Conservation (phyloP, 129 eudicot species). For the Scalesia atractyloides region DNA sequence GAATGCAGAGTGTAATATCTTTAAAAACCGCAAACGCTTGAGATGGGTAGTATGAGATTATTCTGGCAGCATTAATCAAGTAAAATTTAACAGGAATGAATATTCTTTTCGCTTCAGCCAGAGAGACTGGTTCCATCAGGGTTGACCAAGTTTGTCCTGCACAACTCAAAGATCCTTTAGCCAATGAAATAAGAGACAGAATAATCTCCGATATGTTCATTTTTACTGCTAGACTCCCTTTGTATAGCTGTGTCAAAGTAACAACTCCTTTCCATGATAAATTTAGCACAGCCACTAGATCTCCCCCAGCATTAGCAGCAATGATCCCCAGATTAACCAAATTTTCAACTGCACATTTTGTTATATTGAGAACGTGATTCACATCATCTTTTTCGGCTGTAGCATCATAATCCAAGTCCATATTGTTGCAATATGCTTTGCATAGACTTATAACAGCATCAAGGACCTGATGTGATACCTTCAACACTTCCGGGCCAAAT, state of each 20-base stretch:
- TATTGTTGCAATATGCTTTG: conserved; percentile 55
- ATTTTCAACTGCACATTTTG: conserved; percentile 53
- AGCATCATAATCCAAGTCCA: conserved; percentile 55
- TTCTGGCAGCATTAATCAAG: conserved; percentile 90
- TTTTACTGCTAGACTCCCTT: conserved; percentile 58
- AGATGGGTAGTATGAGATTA: conserved; percentile 76
- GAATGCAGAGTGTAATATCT: conserved; percentile 58
- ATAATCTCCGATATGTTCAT: conserved; percentile 66
- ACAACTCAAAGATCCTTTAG: conserved; percentile 61
- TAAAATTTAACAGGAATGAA: conserved; percentile 88
- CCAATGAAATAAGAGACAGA: conserved; percentile 64
- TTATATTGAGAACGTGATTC: conserved; percentile 48
- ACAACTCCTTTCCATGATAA: conserved; percentile 99
- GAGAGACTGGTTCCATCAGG: conserved; percentile 45
- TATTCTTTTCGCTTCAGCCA: conserved; percentile 73
- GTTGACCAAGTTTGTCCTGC: conserved; percentile 80
- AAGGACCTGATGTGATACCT: conserved; percentile 58
- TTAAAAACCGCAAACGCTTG: conserved; percentile 59
- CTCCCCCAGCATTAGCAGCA: conserved; percentile 92
- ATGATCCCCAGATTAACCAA: conserved; percentile 73
- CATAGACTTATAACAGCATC: conserved; percentile 71
- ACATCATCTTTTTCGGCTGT: conserved; percentile 32
- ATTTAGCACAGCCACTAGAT: conserved; percentile 70
- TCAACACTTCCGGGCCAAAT: conserved; percentile 59
- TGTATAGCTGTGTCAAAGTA: conserved; percentile 77